phyloP scores from a whole-genome alignment of 331 rosid species.

The Malus hybrid region DNA sequence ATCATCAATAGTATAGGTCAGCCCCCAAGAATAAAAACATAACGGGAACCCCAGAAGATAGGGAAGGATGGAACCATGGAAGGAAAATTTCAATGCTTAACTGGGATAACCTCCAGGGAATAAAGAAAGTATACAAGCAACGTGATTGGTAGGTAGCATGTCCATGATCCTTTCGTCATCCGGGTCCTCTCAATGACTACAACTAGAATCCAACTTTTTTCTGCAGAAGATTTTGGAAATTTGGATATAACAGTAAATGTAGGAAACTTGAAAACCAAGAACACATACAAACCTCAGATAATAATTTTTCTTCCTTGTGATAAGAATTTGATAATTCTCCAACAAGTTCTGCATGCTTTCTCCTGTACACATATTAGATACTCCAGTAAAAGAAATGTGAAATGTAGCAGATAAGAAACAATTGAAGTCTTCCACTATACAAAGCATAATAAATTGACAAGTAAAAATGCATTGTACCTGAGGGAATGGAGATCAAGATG shows the following conservation, averaged over 20 bases:
- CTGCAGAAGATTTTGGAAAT: neutral
- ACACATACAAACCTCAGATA: slow-evolving; percentile 66
- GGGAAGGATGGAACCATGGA: too few species aligned
- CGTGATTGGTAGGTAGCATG: neutral
- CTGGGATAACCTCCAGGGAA: too few species aligned
- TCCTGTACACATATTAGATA: slow-evolving; percentile 39
- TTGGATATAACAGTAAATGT: neutral
- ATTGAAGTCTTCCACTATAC: neutral
- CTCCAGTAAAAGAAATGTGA: neutral
- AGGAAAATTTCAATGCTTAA: too few species aligned
- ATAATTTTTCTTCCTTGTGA: slow-evolving; percentile 72
- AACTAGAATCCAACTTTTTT: neutral
- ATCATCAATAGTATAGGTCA: neutral
- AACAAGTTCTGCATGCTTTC: slow-evolving; percentile 82
- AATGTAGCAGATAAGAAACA: neutral
- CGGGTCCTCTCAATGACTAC: neutral
- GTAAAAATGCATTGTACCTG: slow-evolving; percentile 35
- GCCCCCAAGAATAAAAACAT: neutral
- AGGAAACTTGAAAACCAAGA: neutral
- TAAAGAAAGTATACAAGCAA: neutral
- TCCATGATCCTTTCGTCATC: neutral
- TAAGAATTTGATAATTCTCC: slow-evolving; percentile 88
- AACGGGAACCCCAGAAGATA: neutral
- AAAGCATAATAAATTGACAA: slow-evolving; percentile 7
- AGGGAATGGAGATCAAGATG: slow-evolving; percentile 96